phyloP scores from a whole-genome alignment of 1,139 yeast species.

The Yamadazyma friedrichii region DNA sequence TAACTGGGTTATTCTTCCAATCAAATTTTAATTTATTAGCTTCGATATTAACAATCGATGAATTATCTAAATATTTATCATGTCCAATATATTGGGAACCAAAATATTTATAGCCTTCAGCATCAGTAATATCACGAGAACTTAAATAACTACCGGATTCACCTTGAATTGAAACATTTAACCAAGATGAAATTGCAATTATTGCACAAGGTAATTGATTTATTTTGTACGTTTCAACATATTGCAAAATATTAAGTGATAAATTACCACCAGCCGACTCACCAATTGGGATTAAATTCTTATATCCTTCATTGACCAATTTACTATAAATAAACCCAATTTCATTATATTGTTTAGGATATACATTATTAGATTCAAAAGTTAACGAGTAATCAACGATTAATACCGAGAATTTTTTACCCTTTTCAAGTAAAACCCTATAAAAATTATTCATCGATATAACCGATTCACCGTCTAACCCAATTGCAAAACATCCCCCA shows the following conservation, averaged over 20 bases:
- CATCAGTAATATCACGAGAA: slow-evolving; percentile 5
- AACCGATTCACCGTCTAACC: slow-evolving; percentile 26
- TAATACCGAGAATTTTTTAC: slow-evolving; percentile 22
- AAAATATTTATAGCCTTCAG: slow-evolving; percentile 9
- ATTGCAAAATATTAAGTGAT: slow-evolving; percentile 20
- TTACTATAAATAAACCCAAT: slow-evolving; percentile 24
- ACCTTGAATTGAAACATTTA: slow-evolving; percentile 6
- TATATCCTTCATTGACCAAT: slow-evolving; percentile 27
- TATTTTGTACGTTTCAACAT: slow-evolving; percentile 2
- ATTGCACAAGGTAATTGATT: slow-evolving; percentile 7
- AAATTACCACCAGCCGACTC: slow-evolving; percentile 48
- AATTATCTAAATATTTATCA: slow-evolving; percentile 5
- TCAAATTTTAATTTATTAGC: slow-evolving; percentile 9
- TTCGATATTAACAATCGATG: slow-evolving; percentile 7
- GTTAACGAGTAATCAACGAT: slow-evolving; percentile 41
- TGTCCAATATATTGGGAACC: slow-evolving; percentile 7
- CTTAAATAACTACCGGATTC: slow-evolving; percentile 5
- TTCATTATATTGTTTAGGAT: slow-evolving; percentile 41
- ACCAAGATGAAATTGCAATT: slow-evolving; percentile 10
- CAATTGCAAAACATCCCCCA: slow-evolving; percentile 45
- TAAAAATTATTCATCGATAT: slow-evolving; percentile 20
- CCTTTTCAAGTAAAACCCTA: slow-evolving; percentile 15
- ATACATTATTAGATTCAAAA: slow-evolving; percentile 18
- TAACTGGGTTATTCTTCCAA: slow-evolving; percentile 30
- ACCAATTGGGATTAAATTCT: slow-evolving; percentile 34